Evolutionary conservation across 75 land plant species (phyloP), one percentile per base, ranked within the genome.

Genomic region (Selaginella tamariscina): DNA sequence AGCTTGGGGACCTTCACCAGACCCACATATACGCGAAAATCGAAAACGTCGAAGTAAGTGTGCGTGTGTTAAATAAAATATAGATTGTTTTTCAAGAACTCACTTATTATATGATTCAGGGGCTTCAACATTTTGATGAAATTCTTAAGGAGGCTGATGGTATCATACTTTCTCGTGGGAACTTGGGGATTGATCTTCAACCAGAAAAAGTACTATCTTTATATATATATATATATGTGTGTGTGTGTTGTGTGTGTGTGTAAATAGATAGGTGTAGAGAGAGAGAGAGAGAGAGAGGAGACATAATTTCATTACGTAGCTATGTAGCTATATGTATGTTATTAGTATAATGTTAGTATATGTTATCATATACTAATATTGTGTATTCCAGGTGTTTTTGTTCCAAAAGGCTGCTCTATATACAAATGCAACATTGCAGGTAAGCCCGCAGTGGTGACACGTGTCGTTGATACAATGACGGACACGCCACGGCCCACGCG

Each of bases 111-210:
- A n/a, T n/a, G n/a, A n/a, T n/a, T n/a, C 71, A 90, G 95, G 97
- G 97, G 2, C 78, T 92, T 33, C 81, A 68, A 23, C 89, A 92
- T 60, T 92, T 92, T 76, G 95, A 92, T 80, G 97, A 92, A 72
- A 92, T 92, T 2, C 71, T 92, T 30, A 81, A 89, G 79, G 97
- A 89, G 77, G 97, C 97, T 39, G 97, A 92, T 77, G 97, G 97
- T 0, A 79, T 92, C 30, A 88, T 92, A 26, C 74, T 92, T 8
- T 84, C 97, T 31, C 95, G 97, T 73, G 97, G 97, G 63, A 92
- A 89, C 65, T 78, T 92, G 56, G 97, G 97, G 26, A 79, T 92
- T 26, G 97, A 92, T 81, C 85, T 89, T 9, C 97, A 93, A 9
- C 89, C 95, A 33, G 97, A 92, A 67, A 89, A 89, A 79, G 97